These are phyloP conservation scores for Fraxinus velutina DNA, from an alignment of 305 asterid species.

Conservation along the genomic window DNA sequence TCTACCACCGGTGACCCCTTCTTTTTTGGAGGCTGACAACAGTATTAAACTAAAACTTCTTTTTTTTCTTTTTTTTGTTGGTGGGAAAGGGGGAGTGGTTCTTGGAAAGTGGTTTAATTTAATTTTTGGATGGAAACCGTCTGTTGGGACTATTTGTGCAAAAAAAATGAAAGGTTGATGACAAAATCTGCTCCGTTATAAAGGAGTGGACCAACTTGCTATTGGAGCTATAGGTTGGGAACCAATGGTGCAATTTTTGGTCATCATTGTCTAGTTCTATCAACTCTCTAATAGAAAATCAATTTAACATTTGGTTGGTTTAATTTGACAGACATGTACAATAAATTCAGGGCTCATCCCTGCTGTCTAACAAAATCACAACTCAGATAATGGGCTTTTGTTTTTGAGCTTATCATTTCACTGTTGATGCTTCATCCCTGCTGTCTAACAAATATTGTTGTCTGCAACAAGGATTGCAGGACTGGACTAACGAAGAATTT, in stretches of 20 bases:
- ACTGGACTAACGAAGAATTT: neutral
- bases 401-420: neutral
- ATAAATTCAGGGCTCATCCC: neutral
- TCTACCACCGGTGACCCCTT: neutral
- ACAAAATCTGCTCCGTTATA: neutral
- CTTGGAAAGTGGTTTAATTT: neutral
- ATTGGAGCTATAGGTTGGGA: neutral
- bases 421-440: neutral
- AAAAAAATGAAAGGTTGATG: neutral
- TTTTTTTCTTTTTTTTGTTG: neutral
- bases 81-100: neutral
- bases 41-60: neutral
- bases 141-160: neutral
- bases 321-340: neutral
- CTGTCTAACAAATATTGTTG: neutral
- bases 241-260: neutral
- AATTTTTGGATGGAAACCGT: neutral
- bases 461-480: conserved; percentile 17
- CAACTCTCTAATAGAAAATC: neutral
- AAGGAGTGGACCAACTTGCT: neutral
- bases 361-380: neutral
- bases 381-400: neutral
- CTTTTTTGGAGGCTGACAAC: neutral
- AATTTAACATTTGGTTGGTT: neutral
- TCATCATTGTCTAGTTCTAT: neutral